Conservation (phyloP, 768 basidiomycete genomes). For the Russula emetica region DNA sequence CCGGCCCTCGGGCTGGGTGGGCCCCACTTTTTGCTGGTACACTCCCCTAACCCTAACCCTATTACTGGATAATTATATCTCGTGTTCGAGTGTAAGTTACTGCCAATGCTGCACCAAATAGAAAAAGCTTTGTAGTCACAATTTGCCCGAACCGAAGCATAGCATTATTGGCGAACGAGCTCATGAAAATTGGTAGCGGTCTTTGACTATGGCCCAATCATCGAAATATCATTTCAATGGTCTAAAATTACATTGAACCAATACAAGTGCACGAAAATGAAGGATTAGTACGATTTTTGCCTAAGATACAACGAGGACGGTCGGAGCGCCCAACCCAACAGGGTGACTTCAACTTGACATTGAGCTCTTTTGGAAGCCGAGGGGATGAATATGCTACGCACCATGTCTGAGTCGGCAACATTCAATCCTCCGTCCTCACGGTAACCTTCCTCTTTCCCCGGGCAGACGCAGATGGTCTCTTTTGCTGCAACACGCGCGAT, state of each 20-base stretch:
- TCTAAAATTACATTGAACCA: constrained; percentile 15
- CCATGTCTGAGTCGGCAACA: neutral
- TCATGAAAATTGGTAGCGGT: too few species aligned
- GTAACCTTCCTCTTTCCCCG: constrained; percentile 24
- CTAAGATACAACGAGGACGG: neutral
- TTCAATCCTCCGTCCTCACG: constrained; percentile 16
- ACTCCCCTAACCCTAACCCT: constrained; percentile 16
- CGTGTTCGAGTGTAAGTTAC: too few species aligned
- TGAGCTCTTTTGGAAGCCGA: neutral
- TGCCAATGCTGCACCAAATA: neutral
- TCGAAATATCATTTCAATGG: neutral
- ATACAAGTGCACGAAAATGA: constrained; percentile 7
- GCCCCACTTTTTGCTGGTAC: constrained; percentile 23
- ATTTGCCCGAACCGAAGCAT: too few species aligned
- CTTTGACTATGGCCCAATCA: neutral
- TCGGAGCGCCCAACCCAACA: neutral
- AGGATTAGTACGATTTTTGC: neutral
- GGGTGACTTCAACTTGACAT: neutral
- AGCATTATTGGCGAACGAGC: too few species aligned
- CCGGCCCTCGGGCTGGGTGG: constrained; percentile 42
- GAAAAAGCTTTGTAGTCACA: too few species aligned
- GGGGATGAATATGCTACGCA: neutral
- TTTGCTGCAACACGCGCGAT: constrained; percentile 11
- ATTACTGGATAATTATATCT: too few species aligned
- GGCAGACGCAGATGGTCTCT: constrained; percentile 12